Evolutionary conservation across 1,284 basidiomycete genomes (phyloP).

Genomic region (Marasmius oreades): DNA sequence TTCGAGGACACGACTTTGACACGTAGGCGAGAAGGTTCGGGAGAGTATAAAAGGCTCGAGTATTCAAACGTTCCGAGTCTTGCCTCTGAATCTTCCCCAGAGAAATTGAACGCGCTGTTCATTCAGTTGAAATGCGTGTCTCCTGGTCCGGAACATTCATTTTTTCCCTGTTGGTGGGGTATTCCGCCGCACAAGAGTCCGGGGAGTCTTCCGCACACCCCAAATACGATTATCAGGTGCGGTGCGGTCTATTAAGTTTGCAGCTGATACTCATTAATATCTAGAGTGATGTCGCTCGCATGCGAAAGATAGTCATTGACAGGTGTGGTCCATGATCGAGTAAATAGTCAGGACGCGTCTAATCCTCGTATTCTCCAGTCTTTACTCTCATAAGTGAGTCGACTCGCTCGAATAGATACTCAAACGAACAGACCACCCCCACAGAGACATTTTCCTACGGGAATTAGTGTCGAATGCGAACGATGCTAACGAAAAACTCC

Average conservation of each 20-base stretch:
- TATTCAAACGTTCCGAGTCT: neutral
- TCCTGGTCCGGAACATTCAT: constrained; percentile 48
- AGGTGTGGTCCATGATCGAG: constrained; percentile 42
- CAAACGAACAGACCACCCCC: constrained; percentile 1
- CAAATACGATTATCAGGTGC: constrained; percentile 77
- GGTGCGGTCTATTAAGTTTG: constrained; percentile 1
- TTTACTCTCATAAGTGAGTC: constrained; percentile 72
- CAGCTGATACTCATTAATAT: neutral
- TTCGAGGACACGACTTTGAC: constrained; percentile 20
- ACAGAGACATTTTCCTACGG: constrained; percentile 88
- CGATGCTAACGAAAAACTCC: constrained; percentile 92
- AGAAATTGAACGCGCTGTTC: neutral
- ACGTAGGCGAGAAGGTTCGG: constrained; percentile 27
- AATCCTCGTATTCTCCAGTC: constrained; percentile 38
- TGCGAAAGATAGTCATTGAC: constrained; percentile 91
- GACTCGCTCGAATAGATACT: neutral
- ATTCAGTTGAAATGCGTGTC: constrained; percentile 53
- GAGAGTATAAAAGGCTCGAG: neutral
- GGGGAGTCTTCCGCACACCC: constrained; percentile 41
- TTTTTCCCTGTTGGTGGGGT: constrained; percentile 44
- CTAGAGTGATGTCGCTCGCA: constrained; percentile 88
- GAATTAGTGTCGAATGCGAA: constrained; percentile 94
- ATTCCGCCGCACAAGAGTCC: constrained; percentile 46
- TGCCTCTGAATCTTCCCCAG: neutral
- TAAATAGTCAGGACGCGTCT: constrained; percentile 5